These are phyloP conservation scores for Arthroderma sp. DNA, from an alignment of 2,329 filamentous ascomycete species.

Conservation along the genomic window DNA sequence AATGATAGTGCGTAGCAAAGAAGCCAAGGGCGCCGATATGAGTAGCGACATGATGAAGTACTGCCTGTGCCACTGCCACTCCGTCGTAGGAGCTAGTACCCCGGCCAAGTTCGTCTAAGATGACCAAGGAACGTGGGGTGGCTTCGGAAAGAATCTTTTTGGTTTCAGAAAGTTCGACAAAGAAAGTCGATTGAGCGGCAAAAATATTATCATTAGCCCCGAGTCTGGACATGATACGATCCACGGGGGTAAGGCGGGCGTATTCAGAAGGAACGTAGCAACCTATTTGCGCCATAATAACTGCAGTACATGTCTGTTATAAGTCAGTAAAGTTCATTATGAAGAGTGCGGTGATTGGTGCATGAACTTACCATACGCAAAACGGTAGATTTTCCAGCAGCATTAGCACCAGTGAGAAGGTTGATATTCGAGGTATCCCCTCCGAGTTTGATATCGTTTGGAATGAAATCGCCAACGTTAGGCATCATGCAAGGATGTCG, in stretches of 20 bases:
- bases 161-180: conserved; percentile 91
- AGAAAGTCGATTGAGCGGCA: conserved; percentile 93
- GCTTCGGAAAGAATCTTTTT: conserved; percentile 96
- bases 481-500: conserved; percentile 91
- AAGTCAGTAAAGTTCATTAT: conserved; percentile 7
- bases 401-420: conserved; percentile 88
- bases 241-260: conserved; percentile 75
- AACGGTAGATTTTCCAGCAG: conserved; percentile 92
- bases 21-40: conserved; percentile 91
- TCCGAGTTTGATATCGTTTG: conserved; percentile 81
- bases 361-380: conserved; percentile 65
- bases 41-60: conserved; percentile 88
- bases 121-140: conserved; percentile 85
- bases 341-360: not conserved
- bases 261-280: conserved; percentile 78
- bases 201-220: conserved; percentile 99
- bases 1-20: conserved; percentile 97
- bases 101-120: conserved; percentile 88
- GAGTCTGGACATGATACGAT: conserved; percentile 96
- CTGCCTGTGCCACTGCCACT: conserved; percentile 89
- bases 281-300: conserved; percentile 94
- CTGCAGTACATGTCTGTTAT: conserved; percentile 71
- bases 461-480: conserved; percentile 86
- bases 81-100: conserved; percentile 94
- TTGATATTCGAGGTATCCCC: conserved; percentile 73